These are phyloP conservation scores for Colletotrichum endophyticum DNA, from an alignment of 2,329 filamentous ascomycete genomes.

Conservation along the genomic window DNA sequence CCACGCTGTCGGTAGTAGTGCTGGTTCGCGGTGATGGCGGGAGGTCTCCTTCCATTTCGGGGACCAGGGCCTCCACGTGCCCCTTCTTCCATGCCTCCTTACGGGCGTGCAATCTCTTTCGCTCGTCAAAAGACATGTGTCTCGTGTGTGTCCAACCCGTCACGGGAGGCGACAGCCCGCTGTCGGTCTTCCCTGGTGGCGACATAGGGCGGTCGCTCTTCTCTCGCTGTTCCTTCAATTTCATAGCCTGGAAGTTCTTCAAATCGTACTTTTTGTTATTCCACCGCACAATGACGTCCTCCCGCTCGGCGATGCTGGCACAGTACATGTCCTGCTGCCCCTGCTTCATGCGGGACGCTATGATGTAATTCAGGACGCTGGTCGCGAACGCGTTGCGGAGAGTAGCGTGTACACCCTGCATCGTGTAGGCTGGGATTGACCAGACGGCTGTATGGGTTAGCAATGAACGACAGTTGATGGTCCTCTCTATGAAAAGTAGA, in stretches of 20 bases:
- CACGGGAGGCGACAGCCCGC: slow-evolving; percentile 29
- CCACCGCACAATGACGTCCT: slow-evolving; percentile 71
- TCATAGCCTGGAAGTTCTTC: slow-evolving; percentile 61
- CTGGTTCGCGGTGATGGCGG: slow-evolving; percentile 24
- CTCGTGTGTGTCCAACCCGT: slow-evolving; percentile 55
- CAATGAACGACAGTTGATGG: neutral
- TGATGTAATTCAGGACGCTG: slow-evolving; percentile 79
- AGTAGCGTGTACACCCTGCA: slow-evolving; percentile 83
- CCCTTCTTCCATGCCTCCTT: slow-evolving; percentile 48
- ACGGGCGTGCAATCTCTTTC: slow-evolving; percentile 53
- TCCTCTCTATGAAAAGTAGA: neutral
- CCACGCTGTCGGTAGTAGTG: neutral
- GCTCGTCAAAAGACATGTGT: slow-evolving; percentile 54
- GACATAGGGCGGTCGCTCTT: slow-evolving; percentile 28
- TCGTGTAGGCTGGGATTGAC: slow-evolving; percentile 79
- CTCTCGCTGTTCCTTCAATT: slow-evolving; percentile 48
- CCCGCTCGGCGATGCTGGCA: slow-evolving; percentile 62
- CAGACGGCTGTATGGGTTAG: slow-evolving; percentile 54
- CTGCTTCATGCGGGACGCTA: slow-evolving; percentile 76
- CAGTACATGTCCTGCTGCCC: slow-evolving; percentile 69
- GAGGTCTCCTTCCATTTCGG: slow-evolving; percentile 15
- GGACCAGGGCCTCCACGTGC: slow-evolving; percentile 28
- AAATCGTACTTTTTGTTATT: slow-evolving; percentile 64
- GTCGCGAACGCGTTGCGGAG: slow-evolving; percentile 73
- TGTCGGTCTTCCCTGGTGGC: slow-evolving; percentile 6